phyloP scores from a whole-genome alignment of 495 filamentous ascomycete genomes.

The Beverwykella pulmonaria region DNA sequence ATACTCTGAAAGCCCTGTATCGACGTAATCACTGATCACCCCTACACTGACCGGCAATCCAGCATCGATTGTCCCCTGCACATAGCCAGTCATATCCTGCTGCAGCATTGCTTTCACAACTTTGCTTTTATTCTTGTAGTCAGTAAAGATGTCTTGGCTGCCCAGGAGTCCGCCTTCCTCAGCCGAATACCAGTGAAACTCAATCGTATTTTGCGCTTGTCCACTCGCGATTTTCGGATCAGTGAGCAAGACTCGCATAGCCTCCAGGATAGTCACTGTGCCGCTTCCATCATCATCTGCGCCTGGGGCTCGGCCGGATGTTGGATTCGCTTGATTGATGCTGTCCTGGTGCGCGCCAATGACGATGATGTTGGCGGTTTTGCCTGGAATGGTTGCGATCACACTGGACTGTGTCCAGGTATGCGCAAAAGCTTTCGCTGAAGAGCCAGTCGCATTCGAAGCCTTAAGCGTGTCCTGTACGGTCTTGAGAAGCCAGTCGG shows the following conservation, averaged over 20 bases:
- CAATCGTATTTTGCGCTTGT: slow-evolving; percentile 74
- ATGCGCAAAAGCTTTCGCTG: slow-evolving; percentile 73
- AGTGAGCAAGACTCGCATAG: slow-evolving; percentile 63
- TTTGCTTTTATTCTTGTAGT: slow-evolving; percentile 71
- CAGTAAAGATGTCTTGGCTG: slow-evolving; percentile 76
- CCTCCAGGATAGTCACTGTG: slow-evolving; percentile 74
- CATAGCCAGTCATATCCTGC: slow-evolving; percentile 97
- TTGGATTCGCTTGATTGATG: slow-evolving; percentile 88
- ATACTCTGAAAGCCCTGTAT: slow-evolving; percentile 78
- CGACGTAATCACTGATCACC: slow-evolving; percentile 90
- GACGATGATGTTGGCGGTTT: slow-evolving; percentile 77
- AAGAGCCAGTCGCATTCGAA: background rate
- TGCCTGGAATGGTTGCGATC: slow-evolving; percentile 89
- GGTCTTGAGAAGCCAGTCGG: background rate
- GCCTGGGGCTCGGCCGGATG: slow-evolving; percentile 74
- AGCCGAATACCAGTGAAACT: slow-evolving; percentile 95
- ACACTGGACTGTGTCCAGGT: slow-evolving; percentile 85
- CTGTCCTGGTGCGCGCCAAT: slow-evolving; percentile 77
- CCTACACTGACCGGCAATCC: slow-evolving; percentile 86
- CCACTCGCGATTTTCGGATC: slow-evolving; percentile 57
- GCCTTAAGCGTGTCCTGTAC: background rate
- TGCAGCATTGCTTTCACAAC: slow-evolving; percentile 97
- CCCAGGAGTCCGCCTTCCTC: slow-evolving; percentile 85
- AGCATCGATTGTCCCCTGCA: slow-evolving; percentile 79
- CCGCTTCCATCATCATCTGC: slow-evolving; percentile 77